These are phyloP conservation scores for Sphaerulina populicola DNA, from an alignment of 2,329 filamentous ascomycete species.

Conservation along the genomic window DNA sequence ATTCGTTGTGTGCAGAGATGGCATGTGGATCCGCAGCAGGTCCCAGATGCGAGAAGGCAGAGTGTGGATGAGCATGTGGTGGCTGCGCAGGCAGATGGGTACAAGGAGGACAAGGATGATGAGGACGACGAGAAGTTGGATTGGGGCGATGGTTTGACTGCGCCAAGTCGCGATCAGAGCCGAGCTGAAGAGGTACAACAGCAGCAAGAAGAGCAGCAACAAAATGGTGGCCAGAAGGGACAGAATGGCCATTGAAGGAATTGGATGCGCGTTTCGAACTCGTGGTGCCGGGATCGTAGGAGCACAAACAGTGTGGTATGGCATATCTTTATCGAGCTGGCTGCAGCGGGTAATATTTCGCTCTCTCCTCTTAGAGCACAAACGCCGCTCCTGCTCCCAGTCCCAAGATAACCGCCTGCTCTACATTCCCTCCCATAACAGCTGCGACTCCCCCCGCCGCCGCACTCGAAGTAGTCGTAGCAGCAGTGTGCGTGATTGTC, in stretches of 20 bases:
- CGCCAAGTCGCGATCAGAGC: constrained; percentile 14
- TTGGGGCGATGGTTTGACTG: constrained; percentile 19
- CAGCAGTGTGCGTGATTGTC: not conserved
- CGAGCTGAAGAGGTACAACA: constrained; percentile 3
- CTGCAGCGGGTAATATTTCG: no score
- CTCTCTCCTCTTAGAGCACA: not conserved
- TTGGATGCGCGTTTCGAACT: not conserved
- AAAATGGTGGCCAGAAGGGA: constrained; percentile 1
- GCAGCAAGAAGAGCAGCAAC: constrained; percentile 1
- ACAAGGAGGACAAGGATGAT: constrained; percentile 26
- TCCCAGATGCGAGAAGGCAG: constrained; percentile 44
- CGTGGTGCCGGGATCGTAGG: no score
- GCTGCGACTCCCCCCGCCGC: not conserved
- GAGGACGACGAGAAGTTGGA: constrained; percentile 20
- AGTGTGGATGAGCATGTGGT: constrained; percentile 35
- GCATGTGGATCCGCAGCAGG: constrained; percentile 42
- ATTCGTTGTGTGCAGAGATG: constrained; percentile 48
- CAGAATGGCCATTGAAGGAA: constrained; percentile 3
- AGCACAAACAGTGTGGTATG: no score
- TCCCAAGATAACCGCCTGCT: constrained; percentile 9
- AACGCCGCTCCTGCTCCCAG: constrained; percentile 7
- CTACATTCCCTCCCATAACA: not conserved
- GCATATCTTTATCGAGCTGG: no score
- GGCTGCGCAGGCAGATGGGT: constrained; percentile 29
- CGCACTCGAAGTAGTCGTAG: not conserved